A percentile compares a stretch with the other conserved stretches of the same genome.
Evolutionary conservation across 345 rosid species (phyloP).

Genomic region (Adansonia digitata): DNA sequence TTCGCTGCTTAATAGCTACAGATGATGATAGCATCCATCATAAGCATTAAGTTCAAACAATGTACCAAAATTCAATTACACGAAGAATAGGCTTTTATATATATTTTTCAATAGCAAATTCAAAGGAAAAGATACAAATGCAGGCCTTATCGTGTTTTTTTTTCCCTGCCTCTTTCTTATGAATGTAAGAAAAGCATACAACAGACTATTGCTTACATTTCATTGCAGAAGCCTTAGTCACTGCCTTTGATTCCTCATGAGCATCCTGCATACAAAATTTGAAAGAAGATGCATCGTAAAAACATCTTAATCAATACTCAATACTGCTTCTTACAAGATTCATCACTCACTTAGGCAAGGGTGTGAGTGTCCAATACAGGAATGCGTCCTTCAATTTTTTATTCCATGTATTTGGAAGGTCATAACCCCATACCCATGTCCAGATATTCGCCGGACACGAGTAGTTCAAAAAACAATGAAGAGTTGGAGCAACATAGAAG

Average conservation of each 20-base stretch:
- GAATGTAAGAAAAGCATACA: not conserved
- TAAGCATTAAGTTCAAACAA: conserved; percentile 6
- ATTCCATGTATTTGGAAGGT: no score
- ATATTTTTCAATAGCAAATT: not conserved
- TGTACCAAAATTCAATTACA: not conserved
- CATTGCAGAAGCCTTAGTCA: conserved; percentile 93
- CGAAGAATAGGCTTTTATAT: not conserved
- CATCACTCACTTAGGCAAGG: conserved; percentile 6
- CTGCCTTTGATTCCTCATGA: conserved; percentile 76
- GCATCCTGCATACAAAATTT: conserved; percentile 47
- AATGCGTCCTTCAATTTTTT: no score
- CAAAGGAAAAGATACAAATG: not conserved
- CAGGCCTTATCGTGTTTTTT: not conserved
- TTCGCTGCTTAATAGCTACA: conserved; percentile 82
- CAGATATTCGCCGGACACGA: no score
- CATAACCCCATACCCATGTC: no score
- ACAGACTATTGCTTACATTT: conserved; percentile 46
- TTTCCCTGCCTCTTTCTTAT: not conserved
- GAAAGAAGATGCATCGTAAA: conserved; percentile 6
- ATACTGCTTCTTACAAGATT: not conserved
- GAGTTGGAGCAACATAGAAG: no score
- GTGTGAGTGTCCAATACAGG: no score
- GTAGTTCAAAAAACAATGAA: no score
- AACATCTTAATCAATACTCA: not conserved
- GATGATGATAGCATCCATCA: conserved; percentile 17